Base-by-base conservation (phyloP, 2,329 filamentous ascomycete species). In the Botrytis deweyae region DNA sequence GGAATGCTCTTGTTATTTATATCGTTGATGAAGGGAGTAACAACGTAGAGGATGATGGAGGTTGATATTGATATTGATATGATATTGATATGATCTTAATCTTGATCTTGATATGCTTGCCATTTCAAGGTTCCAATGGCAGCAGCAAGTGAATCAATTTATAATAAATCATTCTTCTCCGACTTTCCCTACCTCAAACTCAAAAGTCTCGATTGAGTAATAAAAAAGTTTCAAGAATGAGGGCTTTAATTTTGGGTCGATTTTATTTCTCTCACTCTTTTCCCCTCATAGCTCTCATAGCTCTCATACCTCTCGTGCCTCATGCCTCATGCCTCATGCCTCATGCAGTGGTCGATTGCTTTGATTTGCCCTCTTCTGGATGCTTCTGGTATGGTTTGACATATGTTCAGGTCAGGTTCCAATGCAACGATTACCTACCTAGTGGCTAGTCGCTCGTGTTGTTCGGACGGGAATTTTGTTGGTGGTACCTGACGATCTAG, bases 401-500 rank as follows among this genome's bases (percentile, higher is more conserved):
- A 64, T 40, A 49, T n/a, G 44, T 18, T 18, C 33, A 52, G 44
- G 64, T 67, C 44, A 52, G 44, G 64, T 52, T 67, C 44, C n/a
- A 36, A 67, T 67, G 44, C 64, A 52, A 67, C 25, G 36, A 38
- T 16, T 25, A 52, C 52, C 52, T 58, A 29, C 52, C 52, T 58
- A 29, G 52, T 58, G n/a, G 52, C 49, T 55, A n/a, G 49, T n/a
- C 25, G 64, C 64, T 68, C 46, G 46, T 68, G 49, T 68, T 33
- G 66, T 42, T 58, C 49, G 36, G 49, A 68, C 25, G 66, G 66
- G 46, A 55, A 22, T 66, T n/a, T n/a, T 40, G 5, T 40, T 38
- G 16, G 66, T 72, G 44, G 70, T 72, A 72, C 70, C 70, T 72
- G 70, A 67, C 62, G 70, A 72, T 72, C 70, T 25, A 55, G 46